phyloP scores from a whole-genome alignment of 805 yeast species.

The Saturnispora saitoi region DNA sequence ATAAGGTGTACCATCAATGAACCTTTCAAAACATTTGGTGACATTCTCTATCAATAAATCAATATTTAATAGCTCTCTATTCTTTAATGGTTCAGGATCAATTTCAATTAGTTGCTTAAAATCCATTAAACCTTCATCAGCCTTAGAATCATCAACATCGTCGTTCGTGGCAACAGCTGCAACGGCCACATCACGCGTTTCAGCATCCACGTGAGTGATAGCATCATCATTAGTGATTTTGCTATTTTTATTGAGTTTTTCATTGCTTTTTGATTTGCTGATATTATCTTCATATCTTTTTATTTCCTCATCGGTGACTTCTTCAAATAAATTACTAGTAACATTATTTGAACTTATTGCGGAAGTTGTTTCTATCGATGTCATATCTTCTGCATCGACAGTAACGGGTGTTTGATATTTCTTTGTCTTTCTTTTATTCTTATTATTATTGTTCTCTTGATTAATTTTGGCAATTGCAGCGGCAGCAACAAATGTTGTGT shows the following conservation, averaged over 20 bases:
- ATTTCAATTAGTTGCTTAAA: slow-evolving; percentile 16
- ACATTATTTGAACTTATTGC: neutral
- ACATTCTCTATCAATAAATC: slow-evolving; percentile 19
- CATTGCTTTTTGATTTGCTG: neutral
- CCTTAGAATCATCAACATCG: slow-evolving; percentile 10
- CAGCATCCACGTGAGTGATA: neutral
- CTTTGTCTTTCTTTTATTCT: neutral
- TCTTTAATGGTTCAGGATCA: slow-evolving; percentile 26
- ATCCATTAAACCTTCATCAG: slow-evolving; percentile 16
- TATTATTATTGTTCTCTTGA: neutral
- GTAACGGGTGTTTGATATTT: neutral
- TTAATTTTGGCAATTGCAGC: slow-evolving; percentile 3
- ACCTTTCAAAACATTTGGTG: slow-evolving; percentile 20
- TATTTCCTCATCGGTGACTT: slow-evolving; percentile 27
- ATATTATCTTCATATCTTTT: slow-evolving; percentile 11
- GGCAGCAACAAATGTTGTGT: neutral
- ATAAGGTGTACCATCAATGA: slow-evolving; percentile 22
- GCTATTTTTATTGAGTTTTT: neutral
- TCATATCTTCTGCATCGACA: neutral
- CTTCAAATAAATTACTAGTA: slow-evolving; percentile 21
- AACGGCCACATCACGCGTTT: slow-evolving; percentile 5
- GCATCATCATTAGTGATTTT: neutral
- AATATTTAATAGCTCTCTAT: slow-evolving; percentile 19
- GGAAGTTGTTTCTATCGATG: neutral
- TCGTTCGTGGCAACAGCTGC: neutral